Evolutionary conservation across 1,284 basidiomycete species (phyloP).

Genomic region (Irpex lacteus): DNA sequence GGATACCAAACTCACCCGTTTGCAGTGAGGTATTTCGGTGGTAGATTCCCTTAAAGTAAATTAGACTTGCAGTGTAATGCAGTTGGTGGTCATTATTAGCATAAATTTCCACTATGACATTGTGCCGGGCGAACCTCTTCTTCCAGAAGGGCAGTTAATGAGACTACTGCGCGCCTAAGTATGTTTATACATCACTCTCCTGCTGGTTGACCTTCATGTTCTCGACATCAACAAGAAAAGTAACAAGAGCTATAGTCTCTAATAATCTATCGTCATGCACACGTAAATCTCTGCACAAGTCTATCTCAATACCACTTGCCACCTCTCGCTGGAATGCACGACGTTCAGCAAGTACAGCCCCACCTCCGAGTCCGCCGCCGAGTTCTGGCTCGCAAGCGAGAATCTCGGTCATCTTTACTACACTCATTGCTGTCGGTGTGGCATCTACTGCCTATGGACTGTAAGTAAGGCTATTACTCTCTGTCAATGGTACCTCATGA

Average conservation of each 20-base stretch:
- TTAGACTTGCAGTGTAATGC: neutral
- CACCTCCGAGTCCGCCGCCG: conserved; percentile 10
- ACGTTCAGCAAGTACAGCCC: conserved; percentile 2
- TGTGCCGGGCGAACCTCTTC: neutral
- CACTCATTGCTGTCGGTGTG: conserved; percentile 45
- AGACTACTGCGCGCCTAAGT: neutral
- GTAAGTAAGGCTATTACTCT: conserved; percentile 35
- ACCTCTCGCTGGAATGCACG: neutral
- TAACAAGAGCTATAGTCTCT: neutral
- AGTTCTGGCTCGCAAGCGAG: conserved; percentile 17
- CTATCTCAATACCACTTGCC: neutral
- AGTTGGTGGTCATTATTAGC: neutral
- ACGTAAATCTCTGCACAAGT: neutral
- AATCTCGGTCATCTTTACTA: conserved; percentile 47
- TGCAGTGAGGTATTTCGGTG: neutral
- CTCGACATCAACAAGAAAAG: neutral
- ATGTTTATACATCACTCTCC: neutral
- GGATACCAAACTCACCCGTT: conserved; percentile 11
- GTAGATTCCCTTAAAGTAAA: neutral
- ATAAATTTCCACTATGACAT: neutral
- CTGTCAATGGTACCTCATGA: conserved; percentile 5
- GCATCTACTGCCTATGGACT: conserved; percentile 52
- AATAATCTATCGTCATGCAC: neutral
- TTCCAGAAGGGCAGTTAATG: neutral
- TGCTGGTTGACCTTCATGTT: neutral